Base-by-base conservation (phyloP, 192 early-diverging fungal species). In the Coemansia sp. region DNA sequence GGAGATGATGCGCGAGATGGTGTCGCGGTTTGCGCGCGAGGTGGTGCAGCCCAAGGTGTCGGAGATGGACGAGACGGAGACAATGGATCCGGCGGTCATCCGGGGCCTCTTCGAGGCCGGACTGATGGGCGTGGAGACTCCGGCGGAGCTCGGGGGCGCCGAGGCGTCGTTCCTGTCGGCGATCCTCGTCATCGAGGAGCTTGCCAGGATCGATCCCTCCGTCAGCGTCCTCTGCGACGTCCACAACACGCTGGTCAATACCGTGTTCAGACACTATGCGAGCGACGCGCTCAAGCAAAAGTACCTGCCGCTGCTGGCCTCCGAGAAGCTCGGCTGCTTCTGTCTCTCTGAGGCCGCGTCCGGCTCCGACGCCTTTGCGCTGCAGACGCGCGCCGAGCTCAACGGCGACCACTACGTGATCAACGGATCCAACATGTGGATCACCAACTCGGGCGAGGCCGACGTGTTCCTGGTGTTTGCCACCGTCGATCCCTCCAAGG, bases 381-480 rank as follows among this genome's bases (percentile, higher is more conserved):
- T 98, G 32, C 84, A 90, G 77, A 96, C 94, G 37, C 87, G 85
- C 11, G 97, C 97, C 17, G 87, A 86, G 44, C 91, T 91, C 67
- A 84, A 95, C 60, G 94, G 90, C 66, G 92, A 95, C 76, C 85
- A 97, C 77, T 99, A 94, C 64, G 76, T 96, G 61, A 62, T 99
- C 43, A 95, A 92, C 76, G 94, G 92, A 16, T 77, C 84, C 58
- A 94, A 94, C 85, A 96, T 95, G 94, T 95, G 92, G 92, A 95
- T 95, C 76, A 92, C 94, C 67, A 94, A 99, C 88, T 95, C 95
- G n/a, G 86, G 80, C 61, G 95, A 98, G 71, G 94, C 96, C 64
- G 96, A 93, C 44, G 87, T 97, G 70, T 99, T 98, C 84, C 85
- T 99, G 44, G 94, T 99, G 20, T 99, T 99, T 87, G 97, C 97